Conservation (phyloP, 441 rosid genomes). For the Euphorbia corollata region DNA sequence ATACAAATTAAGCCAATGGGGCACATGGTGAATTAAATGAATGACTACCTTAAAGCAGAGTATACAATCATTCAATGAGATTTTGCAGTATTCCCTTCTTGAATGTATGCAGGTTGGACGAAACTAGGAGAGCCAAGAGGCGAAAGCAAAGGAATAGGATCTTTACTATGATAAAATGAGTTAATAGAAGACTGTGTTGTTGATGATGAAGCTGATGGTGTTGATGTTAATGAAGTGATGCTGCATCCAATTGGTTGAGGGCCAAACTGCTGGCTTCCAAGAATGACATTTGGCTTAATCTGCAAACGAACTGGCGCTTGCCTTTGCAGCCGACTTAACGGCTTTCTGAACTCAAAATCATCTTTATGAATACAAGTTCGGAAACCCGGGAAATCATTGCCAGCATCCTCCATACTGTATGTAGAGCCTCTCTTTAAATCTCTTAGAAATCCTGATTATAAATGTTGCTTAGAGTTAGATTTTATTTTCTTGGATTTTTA, state of each 20-base stretch:
- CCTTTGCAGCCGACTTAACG: slow-evolving; percentile 46
- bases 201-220: slow-evolving; percentile 22
- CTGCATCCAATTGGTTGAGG: slow-evolving; percentile 16
- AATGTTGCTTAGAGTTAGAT: not conserved
- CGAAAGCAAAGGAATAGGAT: slow-evolving; percentile 67
- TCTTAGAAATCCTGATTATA: slow-evolving; percentile 5
- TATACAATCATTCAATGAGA: slow-evolving; percentile 16
- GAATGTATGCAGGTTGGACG: slow-evolving; percentile 30
- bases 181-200: slow-evolving; percentile 26
- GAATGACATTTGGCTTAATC: slow-evolving; percentile 29
- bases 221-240: slow-evolving; percentile 19
- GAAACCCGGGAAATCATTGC: slow-evolving; percentile 55
- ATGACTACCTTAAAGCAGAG: not conserved
- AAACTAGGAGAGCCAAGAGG: slow-evolving; percentile 60
- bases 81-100: slow-evolving; percentile 32
- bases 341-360: slow-evolving; percentile 38
- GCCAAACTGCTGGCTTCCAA: slow-evolving; percentile 11
- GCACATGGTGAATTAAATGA: not conserved
- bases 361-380: slow-evolving; percentile 41
- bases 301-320: slow-evolving; percentile 53
- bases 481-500: not conserved
- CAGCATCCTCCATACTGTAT: slow-evolving; percentile 35
- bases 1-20: slow-evolving; percentile 13
- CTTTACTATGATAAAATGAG: slow-evolving; percentile 43
- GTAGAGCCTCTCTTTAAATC: not conserved